Evolutionary conservation across 495 filamentous ascomycete species (phyloP).

Genomic region (Podospora didyma): DNA sequence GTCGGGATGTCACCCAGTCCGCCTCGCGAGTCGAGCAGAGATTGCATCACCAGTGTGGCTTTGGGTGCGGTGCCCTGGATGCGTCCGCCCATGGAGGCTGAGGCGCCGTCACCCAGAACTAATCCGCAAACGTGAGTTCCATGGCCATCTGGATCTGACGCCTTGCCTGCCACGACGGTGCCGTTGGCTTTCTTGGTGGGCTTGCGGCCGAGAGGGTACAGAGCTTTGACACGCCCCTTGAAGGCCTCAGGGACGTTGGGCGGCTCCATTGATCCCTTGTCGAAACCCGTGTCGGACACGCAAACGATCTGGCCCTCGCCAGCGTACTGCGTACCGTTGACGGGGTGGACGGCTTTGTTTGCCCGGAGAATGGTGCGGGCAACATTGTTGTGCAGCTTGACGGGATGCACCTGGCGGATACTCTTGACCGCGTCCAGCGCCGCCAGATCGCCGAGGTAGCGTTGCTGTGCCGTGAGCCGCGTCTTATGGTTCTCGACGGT

Average conservation of each 20-base stretch:
- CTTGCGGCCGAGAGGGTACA: neutral
- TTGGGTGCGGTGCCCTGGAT: conserved; percentile 6
- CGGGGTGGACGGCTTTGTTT: neutral
- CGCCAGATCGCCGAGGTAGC: neutral
- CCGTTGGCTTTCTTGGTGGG: neutral
- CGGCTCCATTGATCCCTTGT: neutral
- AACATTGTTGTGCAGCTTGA: conserved; percentile 1
- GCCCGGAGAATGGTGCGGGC: neutral
- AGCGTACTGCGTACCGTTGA: neutral
- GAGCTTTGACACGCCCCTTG: neutral
- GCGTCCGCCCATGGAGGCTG: neutral
- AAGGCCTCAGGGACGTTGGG: neutral
- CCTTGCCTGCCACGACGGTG: neutral
- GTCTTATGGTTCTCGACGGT: neutral
- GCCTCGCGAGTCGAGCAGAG: neutral
- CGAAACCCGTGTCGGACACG: conserved; percentile 10
- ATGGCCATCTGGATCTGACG: conserved; percentile 2
- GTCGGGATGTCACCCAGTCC: neutral
- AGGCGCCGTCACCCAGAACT: conserved; percentile 1
- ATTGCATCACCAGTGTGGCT: conserved; percentile 3
- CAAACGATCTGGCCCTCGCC: conserved; percentile 4
- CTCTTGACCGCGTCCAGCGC: neutral
- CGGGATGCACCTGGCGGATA: neutral
- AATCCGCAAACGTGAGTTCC: conserved; percentile 10
- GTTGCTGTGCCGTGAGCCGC: neutral